These are phyloP conservation scores for Colletotrichum nymphaeae DNA, from an alignment of 2,329 filamentous ascomycete genomes.

Conservation along the genomic window DNA sequence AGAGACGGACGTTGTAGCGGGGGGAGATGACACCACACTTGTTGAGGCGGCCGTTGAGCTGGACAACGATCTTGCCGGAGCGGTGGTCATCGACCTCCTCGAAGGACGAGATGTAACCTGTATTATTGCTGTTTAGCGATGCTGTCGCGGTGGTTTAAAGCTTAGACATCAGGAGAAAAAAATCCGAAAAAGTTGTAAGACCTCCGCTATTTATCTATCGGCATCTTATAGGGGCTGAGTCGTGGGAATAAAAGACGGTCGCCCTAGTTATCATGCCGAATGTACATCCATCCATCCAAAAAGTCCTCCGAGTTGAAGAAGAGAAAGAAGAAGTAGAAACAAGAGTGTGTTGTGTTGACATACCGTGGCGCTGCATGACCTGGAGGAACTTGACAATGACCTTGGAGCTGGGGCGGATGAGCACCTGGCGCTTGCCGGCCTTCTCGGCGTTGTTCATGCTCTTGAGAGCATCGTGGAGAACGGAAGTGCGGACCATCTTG, in stretches of 20 bases:
- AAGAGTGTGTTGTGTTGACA: constrained; percentile 52
- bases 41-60: constrained; percentile 99
- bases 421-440: constrained; percentile 98
- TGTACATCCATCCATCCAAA: constrained; percentile 36
- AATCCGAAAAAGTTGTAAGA: constrained; percentile 95
- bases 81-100: constrained; percentile 99
- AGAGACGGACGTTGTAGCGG: constrained; percentile 98
- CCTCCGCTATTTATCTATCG: constrained; percentile 94
- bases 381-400: constrained; percentile 99
- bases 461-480: constrained; percentile 99
- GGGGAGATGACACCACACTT: constrained; percentile 99
- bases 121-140: constrained; percentile 60
- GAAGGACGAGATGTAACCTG: constrained; percentile 98
- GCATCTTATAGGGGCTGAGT: constrained; percentile 99
- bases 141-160: constrained; percentile 96
- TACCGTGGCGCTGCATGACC: constrained; percentile 99
- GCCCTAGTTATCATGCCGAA: constrained; percentile 99
- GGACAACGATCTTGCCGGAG: constrained; percentile 99
- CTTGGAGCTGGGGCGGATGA: constrained; percentile 98
- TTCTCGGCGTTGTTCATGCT: constrained; percentile 99
- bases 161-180: constrained; percentile 79
- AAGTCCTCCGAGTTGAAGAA: constrained; percentile 24
- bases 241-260: constrained; percentile 84
- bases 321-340: not conserved
- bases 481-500: constrained; percentile 99